phyloP scores from a whole-genome alignment of 1,284 basidiomycete genomes.

The Trichosporon coremiiforme region DNA sequence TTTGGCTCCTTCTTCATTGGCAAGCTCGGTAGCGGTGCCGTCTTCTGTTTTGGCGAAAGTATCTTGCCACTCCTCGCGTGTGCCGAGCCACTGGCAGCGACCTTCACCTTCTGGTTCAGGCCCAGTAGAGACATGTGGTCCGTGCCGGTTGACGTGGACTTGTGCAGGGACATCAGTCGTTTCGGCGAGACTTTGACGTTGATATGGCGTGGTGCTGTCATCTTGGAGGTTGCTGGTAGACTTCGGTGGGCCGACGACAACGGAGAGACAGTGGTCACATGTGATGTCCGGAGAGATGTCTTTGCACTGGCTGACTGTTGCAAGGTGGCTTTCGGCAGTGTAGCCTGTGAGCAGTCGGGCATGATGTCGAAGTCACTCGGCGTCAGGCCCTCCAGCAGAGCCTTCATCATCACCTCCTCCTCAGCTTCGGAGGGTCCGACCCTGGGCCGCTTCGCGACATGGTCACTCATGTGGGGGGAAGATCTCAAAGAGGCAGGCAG shows the following conservation, averaged over 20 bases:
- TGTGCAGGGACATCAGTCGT: background rate
- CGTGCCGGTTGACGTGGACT: background rate
- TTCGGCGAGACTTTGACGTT: background rate
- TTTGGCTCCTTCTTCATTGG: background rate
- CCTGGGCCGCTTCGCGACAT: constrained; percentile 1
- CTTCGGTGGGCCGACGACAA: background rate
- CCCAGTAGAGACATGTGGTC: background rate
- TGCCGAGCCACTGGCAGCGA: background rate
- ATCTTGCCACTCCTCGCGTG: background rate
- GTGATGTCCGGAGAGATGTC: background rate
- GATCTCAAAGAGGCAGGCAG: background rate
- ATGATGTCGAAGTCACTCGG: constrained; percentile 12
- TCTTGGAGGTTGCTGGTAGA: background rate
- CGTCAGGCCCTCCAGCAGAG: background rate
- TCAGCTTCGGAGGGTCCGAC: background rate
- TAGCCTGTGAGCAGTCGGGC: background rate
- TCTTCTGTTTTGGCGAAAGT: background rate
- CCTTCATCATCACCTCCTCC: constrained; percentile 12
- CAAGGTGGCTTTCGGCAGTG: background rate
- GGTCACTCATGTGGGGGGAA: background rate
- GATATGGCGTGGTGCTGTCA: background rate
- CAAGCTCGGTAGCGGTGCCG: too few species aligned
- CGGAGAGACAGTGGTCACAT: background rate
- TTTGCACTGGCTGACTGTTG: background rate
- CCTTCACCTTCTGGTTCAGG: background rate